Conservation (phyloP, 768 basidiomycete species). For the Pleurotus cornucopiae region DNA sequence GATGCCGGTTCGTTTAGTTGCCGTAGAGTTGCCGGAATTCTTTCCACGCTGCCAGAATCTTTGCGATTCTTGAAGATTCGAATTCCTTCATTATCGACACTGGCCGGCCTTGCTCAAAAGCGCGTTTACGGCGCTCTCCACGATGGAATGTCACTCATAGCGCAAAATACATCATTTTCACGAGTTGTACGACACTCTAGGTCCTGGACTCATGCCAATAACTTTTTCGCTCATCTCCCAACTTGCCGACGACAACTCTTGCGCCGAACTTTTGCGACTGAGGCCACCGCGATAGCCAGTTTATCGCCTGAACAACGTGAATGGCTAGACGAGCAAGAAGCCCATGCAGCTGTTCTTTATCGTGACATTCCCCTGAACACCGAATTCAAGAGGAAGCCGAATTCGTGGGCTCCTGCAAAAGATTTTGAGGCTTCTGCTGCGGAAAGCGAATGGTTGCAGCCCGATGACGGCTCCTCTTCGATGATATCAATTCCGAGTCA, state of each 20-base stretch:
- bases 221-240: not conserved
- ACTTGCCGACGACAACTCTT: not conserved
- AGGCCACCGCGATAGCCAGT: not conserved
- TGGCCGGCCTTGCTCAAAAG: not conserved
- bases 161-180: not conserved
- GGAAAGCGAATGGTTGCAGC: constrained; percentile 37
- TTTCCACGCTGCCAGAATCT: too few species aligned
- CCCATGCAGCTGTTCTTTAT: constrained; percentile 1
- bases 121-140: not conserved
- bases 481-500: constrained; percentile 6
- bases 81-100: not conserved
- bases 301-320: not conserved
- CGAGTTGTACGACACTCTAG: not conserved
- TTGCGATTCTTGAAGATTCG: too few species aligned
- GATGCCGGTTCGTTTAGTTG: too few species aligned
- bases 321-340: constrained; percentile 4
- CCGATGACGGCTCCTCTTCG: constrained; percentile 12
- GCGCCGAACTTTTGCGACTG: not conserved
- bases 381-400: not conserved
- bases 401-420: not conserved
- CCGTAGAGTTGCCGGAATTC: too few species aligned
- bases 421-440: constrained; percentile 18
- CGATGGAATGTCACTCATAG: not conserved
- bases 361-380: not conserved
- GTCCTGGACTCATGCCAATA: not conserved